Evolutionary conservation across 768 basidiomycete genomes (phyloP), one percentile per base, ranked within the genome.

Genomic region (Tephrocybe rancida): DNA sequence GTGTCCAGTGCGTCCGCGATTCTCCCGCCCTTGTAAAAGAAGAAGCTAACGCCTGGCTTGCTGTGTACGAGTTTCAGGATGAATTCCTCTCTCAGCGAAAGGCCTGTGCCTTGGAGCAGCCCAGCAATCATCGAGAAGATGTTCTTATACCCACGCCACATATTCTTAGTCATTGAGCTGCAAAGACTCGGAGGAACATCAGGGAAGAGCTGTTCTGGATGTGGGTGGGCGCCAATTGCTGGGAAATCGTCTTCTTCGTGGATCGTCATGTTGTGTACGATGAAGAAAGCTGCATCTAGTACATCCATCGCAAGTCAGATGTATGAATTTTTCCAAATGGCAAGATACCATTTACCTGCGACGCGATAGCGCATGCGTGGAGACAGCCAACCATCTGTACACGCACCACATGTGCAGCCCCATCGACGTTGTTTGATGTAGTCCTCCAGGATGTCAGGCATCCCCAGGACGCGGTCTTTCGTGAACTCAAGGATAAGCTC

Each of bases 401-500:
- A 47, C 3, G 22, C 27, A 8, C 45, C 52, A 24, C 52, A 53
- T 10, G 45, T 53, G 26, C 44, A 53, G 9, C 52, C 52, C 52
- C 44, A 53, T 10, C n/a, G 27, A 18, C 52, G 52, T 16, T 46
- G 44, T 18, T 34, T 37, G 26, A 53, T 27, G 22, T 53, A 53
- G 6, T 39, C 35, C 35, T 53, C 37, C 19, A 39, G 7, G 18
- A n/a, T 41, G 16, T 29, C 18, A 1, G 44, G 21, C 44, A 46
- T 30, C 19, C 32, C 43, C 24, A 18, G 8, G 25, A 32, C 24
- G 22, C 16, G 24, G 14, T 27, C 37, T 11, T 4, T n/a, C 14
- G 26, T n/a, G 18, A 39, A 49, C 37, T 49, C 48, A 16, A 9
- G 19, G 2, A 10, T 18, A 5, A 49, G 38, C 16, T 26, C 37